Base-by-base conservation (phyloP, 2,329 filamentous ascomycete species). In the Colletotrichum australisinense region DNA sequence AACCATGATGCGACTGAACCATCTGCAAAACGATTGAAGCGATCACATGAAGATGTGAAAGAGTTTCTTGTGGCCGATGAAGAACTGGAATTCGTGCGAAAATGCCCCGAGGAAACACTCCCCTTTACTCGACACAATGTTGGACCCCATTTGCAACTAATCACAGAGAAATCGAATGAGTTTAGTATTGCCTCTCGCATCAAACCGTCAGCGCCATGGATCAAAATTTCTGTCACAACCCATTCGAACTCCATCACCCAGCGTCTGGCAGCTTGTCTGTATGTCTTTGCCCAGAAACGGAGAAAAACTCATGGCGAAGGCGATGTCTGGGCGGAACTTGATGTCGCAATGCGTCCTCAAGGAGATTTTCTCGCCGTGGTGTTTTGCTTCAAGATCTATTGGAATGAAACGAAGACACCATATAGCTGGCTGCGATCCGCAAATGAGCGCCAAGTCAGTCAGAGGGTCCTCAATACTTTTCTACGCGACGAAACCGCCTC, bases 351-450 rank as follows among this genome's bases (percentile, higher is more conserved):
- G 16, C 75, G 82, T 9, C 77, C 77, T 63, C 75, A 73, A 6
- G 76, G 76, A 7, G 76, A 73, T 1, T 71, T 74, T 59, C 77
- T 82, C 3, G 75, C 73, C 4, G 38, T 87, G 28, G 76, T 75
- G 14, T 75, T 87, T 46, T 75, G 73, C 3, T 77, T 86, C 32
- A 75, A 80, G 26, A 76, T 87, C 19, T 81, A 83, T 38, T 88
- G 86, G 86, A 86, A 86, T 71, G 78, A 82, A 32, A 83, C 84
- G 0, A 76, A 76, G 3, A 80, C 81, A 5, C 79, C 81, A 3
- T 78, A 79, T 57, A 69, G 75, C n/a, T 58, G 74, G 1, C 74
- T 84, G n/a, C 80, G 82, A 55, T 79, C 69, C 42, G 67, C 65
- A 0, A 55, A 68, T 2, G 79, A 84, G 49, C 81, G 83, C 5